Evolutionary conservation across 2,329 filamentous ascomycete genomes (phyloP), one percentile per base, ranked within the genome.

Genomic region (Rutstroemia sp.): DNA sequence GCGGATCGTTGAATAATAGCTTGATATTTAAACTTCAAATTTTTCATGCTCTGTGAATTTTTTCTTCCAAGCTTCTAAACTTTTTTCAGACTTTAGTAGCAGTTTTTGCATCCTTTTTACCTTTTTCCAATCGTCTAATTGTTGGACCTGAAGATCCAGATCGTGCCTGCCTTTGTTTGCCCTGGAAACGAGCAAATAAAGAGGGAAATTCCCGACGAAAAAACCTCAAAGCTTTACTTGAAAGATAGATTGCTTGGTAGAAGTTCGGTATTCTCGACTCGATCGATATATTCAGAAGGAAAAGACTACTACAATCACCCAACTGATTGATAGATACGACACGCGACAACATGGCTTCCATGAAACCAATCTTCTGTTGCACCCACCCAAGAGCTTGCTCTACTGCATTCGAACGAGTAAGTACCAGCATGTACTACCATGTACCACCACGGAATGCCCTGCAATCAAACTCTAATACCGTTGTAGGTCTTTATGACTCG

Each of bases 381-480:
- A 97, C 94, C 66, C 92, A 97, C 74, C 94, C 94, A 38, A 81
- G 94, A 73, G 90, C 92, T 62, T 96, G 92, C 77, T 96, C 92
- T 57, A 97, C 94, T 49, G 94, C 94, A 30, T 99, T 97, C 75
- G 94, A 99, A 78, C 81, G 92, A 73, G 92, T 95, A 78, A 39
- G 59, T 55, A 49, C 50, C 54, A 30, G 48, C 52, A 19, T 5
- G 34, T 16, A 23, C 4, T 2, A 19, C 5, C 52, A 19, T 5
- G 34, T 12, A 23, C 4, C 1, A 16, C 12, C 34, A 34, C 23
- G 44, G 51, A 50, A 47, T 25, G 42, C 9, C 27, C 14, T 23
- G 16, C 3, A 38, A 48, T 14, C 58, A 19, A 39, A 58, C 21
- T 37, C 58, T 66, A 39, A 58, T 37, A 16, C 19, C 44, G 8